phyloP scores from a whole-genome alignment of 1,139 yeast genomes.

The Kurtzmaniella natalensis region DNA sequence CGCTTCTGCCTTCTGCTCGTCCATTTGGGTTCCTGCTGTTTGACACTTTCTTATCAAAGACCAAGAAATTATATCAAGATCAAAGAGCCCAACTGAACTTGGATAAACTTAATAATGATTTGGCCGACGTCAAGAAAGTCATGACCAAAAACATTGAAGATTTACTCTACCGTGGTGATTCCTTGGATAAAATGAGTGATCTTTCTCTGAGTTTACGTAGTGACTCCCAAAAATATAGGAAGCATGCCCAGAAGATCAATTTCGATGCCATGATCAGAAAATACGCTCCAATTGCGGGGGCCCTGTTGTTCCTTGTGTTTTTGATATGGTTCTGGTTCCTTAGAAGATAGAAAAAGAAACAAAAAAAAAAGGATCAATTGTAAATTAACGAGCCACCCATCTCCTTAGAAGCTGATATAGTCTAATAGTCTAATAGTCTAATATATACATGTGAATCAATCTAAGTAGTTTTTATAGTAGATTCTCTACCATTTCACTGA shows the following conservation, averaged over 20 bases:
- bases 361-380: no score
- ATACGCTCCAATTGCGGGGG: conserved; percentile 80
- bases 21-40: conserved; percentile 91
- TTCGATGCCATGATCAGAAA: conserved; percentile 84
- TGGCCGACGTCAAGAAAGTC: conserved; percentile 89
- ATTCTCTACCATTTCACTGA: no score
- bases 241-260: conserved; percentile 87
- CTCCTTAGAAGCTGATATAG: no score
- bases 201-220: conserved; percentile 74
- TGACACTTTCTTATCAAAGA: conserved; percentile 77
- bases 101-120: conserved; percentile 79
- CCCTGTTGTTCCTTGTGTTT: conserved; percentile 69
- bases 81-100: conserved; percentile 85
- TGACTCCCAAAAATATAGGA: conserved; percentile 83
- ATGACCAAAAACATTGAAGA: conserved; percentile 97
- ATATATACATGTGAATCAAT: no score
- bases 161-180: conserved; percentile 88
- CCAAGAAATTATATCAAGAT: conserved; percentile 85
- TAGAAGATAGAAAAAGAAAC: conserved; percentile 11
- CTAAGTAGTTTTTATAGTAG: no score
- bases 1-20: conserved; percentile 56
- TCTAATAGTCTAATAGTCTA: no score
- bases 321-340: conserved; percentile 80
- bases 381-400: no score
- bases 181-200: conserved; percentile 88